Evolutionary conservation across 305 asterid genomes (phyloP), one percentile per base, ranked within the genome.

Genomic region (Ruellia speciosa): DNA sequence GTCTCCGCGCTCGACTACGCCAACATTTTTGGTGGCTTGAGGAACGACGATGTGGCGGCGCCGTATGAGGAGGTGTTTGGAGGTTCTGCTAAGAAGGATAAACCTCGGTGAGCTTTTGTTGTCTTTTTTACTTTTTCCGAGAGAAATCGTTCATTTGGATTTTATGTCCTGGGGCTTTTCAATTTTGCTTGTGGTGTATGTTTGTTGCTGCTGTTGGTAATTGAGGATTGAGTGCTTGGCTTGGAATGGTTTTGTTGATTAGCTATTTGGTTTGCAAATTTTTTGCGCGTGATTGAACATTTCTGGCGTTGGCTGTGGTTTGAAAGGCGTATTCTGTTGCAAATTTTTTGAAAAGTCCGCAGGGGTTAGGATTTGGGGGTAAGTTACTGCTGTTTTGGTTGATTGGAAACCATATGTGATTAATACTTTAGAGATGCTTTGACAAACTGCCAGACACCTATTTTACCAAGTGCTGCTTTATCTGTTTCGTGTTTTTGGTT

Each of bases 1-100:
- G 52, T 65, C 72, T 75, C 76, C 7, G 74, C 72, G 67, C 67
- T 77, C 46, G 96, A 90, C 59, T 87, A 90, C 75, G 65, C 88
- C 48, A 80, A 61, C 67, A 81, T 87, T 63, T 90, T 90, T 31
- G 90, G 96, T 46, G 86, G 87, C 18, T 70, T 85, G 35, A 53
- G 62, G 56, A 71, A 72, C 54, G 88, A 75, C 46, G 95, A 75
- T 51, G 73, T 69, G 15, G 76, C 77, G 41, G 65, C 78, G 65
- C 86, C 94, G 7, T 75, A 71, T 47, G 83, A 87, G 56, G 85
- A 87, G 58, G 14, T 85, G 78, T 49, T 85, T 34, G 59, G 40
- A 50, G 66, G 47, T 19, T 58, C 75, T 35, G 55, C 66, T 0
- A 70, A 71, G 61, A 60, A 51, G 35, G 59, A 53, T 7, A 70